Percentiles rank a stretch among this genome's conserved stretches.
phyloP scores from a whole-genome alignment of 331 rosid genomes.

The Stylosanthes scabra region DNA sequence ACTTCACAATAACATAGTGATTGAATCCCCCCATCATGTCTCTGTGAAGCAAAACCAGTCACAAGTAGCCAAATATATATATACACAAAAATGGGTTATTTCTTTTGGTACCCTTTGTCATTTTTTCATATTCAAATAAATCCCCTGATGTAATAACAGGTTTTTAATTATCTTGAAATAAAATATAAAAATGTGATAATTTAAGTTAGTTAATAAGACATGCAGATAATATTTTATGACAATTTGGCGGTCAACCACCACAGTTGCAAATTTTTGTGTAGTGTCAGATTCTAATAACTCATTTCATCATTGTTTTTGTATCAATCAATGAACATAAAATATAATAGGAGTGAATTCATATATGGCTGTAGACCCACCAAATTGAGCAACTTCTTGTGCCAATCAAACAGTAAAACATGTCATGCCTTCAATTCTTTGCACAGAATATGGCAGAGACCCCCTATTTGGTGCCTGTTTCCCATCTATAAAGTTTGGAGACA shows the following conservation, averaged over 20 bases:
- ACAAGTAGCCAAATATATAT: constrained; percentile 44
- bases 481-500: constrained; percentile 27
- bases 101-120: too few species aligned
- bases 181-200: too few species aligned
- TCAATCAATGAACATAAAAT: constrained; percentile 39
- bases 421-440: constrained; percentile 47
- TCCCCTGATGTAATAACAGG: too few species aligned
- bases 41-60: constrained; percentile 35
- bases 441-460: constrained; percentile 45
- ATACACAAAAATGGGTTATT: constrained; percentile 5
- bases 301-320: constrained; percentile 34
- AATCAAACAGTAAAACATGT: constrained; percentile 44
- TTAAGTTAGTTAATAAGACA: too few species aligned
- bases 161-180: too few species aligned
- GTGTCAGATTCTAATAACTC: constrained; percentile 48
- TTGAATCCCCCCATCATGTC: constrained; percentile 74
- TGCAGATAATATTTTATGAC: neutral
- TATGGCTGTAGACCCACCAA: constrained; percentile 48
- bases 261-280: constrained; percentile 44
- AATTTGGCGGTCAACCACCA: constrained; percentile 44
- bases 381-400: constrained; percentile 38
- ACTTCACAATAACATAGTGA: constrained; percentile 84
- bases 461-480: constrained; percentile 23
- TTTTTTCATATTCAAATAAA: too few species aligned
- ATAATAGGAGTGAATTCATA: constrained; percentile 35